Conservation (phyloP, 169 alveolate species). For the Amoebophrya sp. region DNA sequence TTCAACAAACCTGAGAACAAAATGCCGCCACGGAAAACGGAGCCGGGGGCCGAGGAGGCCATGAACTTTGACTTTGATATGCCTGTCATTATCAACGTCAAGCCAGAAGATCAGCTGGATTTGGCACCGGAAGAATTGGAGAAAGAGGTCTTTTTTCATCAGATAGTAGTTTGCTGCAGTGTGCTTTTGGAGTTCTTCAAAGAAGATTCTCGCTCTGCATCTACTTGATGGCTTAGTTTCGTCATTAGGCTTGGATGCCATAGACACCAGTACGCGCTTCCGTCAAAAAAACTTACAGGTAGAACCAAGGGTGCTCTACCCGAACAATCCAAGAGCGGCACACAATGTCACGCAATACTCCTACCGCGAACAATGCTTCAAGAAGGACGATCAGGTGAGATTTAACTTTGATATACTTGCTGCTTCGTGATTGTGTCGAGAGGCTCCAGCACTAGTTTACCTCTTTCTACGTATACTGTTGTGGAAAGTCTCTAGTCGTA, state of each 20-base stretch:
- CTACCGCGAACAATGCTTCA: conserved; percentile 60
- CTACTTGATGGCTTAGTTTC: too few relatives aligned
- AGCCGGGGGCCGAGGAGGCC: conserved; percentile 15
- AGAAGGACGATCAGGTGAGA: conserved; percentile 60
- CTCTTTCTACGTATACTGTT: too few relatives aligned
- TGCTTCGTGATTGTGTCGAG: not conserved
- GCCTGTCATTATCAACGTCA: not conserved
- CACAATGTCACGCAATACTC: conserved; percentile 68
- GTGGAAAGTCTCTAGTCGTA: too few relatives aligned
- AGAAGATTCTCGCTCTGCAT: too few relatives aligned
- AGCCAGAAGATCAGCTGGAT: conserved; percentile 6
- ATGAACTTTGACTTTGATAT: conserved; percentile 1
- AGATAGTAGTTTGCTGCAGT: not conserved
- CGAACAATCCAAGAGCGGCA: conserved; percentile 59
- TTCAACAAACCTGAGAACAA: not conserved
- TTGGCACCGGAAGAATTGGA: not conserved
- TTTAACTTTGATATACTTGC: not conserved
- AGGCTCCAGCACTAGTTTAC: not conserved
- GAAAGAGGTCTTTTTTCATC: conserved; percentile 14
- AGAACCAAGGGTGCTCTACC: not conserved
- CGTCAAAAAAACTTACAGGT: not conserved
- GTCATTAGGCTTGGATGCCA: not conserved
- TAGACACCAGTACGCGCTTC: not conserved
- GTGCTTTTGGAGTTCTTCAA: not conserved
- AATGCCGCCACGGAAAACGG: conserved; percentile 19